Conservation (phyloP, 768 basidiomycete genomes). For the Leccinum boreale region DNA sequence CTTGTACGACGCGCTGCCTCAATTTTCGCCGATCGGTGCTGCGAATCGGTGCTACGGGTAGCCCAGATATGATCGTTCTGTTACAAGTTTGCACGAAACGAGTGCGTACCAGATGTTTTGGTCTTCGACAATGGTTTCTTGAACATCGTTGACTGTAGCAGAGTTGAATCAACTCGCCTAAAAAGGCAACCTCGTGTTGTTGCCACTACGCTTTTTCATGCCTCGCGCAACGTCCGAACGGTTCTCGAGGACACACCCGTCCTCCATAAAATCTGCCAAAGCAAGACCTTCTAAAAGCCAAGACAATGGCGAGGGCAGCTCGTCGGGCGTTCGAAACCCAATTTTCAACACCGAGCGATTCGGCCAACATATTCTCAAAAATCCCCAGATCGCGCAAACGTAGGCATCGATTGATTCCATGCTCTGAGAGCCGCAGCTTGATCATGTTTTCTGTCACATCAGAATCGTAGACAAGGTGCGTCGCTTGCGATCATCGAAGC, state of each 20-base stretch:
- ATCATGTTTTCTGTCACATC: conserved; percentile 6
- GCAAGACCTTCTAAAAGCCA: conserved; percentile 31
- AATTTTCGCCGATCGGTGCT: conserved; percentile 73
- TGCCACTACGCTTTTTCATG: conserved; percentile 40
- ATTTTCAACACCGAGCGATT: conserved; percentile 94
- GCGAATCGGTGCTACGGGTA: conserved; percentile 53
- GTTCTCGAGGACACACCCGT: conserved; percentile 67
- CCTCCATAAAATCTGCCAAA: conserved; percentile 45
- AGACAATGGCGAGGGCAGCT: conserved; percentile 36
- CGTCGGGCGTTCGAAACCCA: conserved; percentile 64
- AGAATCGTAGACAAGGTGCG: conserved; percentile 64
- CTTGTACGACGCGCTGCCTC: conserved; percentile 51
- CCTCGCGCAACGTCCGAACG: conserved; percentile 77
- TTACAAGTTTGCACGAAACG: background rate
- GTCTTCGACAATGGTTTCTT: conserved; percentile 68
- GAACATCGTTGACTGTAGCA: conserved; percentile 51
- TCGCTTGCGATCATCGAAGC: background rate
- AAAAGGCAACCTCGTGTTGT: conserved; percentile 16
- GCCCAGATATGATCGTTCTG: background rate
- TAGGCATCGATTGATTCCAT: conserved; percentile 36
- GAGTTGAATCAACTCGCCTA: background rate
- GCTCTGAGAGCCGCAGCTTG: conserved; percentile 11
- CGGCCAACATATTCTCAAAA: conserved; percentile 97
- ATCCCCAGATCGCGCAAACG: conserved; percentile 88
- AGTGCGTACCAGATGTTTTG: conserved; percentile 56